phyloP scores from a whole-genome alignment of 164 flowering plant genomes.

The Saururus chinensis region DNA sequence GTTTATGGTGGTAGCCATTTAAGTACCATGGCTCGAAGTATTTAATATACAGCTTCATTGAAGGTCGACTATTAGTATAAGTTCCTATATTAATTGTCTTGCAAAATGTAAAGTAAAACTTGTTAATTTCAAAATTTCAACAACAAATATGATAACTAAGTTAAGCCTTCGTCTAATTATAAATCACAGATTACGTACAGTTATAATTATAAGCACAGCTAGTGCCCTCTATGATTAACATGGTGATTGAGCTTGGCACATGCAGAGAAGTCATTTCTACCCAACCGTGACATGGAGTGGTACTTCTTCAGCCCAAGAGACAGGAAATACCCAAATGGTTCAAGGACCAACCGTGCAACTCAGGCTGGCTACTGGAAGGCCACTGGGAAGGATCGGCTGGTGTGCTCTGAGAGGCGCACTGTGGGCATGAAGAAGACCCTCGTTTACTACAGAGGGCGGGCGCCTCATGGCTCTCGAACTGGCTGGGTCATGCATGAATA shows the following conservation, averaged over 20 bases:
- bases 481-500: constrained; percentile 98
- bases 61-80: too few species aligned
- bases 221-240: too few species aligned
- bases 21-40: too few species aligned
- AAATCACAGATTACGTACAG: too few species aligned
- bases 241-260: neutral
- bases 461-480: constrained; percentile 81
- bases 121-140: too few species aligned
- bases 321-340: constrained; percentile 88
- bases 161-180: too few species aligned
- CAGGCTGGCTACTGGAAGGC: constrained; percentile 97
- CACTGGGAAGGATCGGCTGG: constrained; percentile 84
- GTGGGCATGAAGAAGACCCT: constrained; percentile 96
- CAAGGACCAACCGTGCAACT: constrained; percentile 93
- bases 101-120: too few species aligned
- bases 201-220: too few species aligned
- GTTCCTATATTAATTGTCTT: too few species aligned
- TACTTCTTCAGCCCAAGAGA: constrained; percentile 92
- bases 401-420: constrained; percentile 52
- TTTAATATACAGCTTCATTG: too few species aligned
- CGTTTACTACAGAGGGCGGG: constrained; percentile 87
- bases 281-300: constrained; percentile 95
- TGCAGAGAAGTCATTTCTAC: constrained; percentile 78
- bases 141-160: too few species aligned
- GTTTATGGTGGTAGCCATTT: too few species aligned